Conservation (phyloP, 2,329 filamentous ascomycete species). For the Pseudogymnoascus sp. region DNA sequence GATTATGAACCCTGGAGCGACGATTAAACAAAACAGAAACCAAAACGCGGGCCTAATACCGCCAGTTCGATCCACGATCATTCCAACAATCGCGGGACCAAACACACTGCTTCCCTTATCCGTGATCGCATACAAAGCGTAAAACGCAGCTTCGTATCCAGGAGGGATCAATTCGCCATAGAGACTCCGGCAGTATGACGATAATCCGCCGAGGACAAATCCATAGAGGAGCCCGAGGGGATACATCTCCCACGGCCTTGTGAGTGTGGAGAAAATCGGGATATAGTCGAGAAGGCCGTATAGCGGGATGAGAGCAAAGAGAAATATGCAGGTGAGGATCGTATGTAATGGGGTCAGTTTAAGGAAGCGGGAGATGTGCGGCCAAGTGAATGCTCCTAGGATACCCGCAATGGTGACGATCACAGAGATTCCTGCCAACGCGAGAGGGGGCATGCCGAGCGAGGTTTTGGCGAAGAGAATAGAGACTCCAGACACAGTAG, state of each 20-base stretch:
- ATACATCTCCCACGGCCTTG: constrained; percentile 96
- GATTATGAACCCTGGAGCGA: constrained; percentile 75
- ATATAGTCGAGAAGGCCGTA: constrained; percentile 87
- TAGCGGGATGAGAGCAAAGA: constrained; percentile 88
- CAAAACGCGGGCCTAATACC: constrained; percentile 83
- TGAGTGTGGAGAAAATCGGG: constrained; percentile 75
- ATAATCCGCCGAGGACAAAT: constrained; percentile 85
- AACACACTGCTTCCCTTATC: constrained; percentile 95
- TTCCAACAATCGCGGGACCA: constrained; percentile 85
- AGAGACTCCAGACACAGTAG: constrained; percentile 88
- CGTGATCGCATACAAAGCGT: constrained; percentile 92
- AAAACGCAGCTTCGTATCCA: constrained; percentile 92
- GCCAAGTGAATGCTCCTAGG: constrained; percentile 83
- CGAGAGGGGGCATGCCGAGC: constrained; percentile 79
- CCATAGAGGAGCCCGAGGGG: constrained; percentile 85
- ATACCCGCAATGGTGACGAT: constrained; percentile 81
- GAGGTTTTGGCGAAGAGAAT: constrained; percentile 94
- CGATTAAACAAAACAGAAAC: constrained; percentile 81
- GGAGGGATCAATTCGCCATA: constrained; percentile 92
- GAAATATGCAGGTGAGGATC: constrained; percentile 78
- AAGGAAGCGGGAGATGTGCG: constrained; percentile 62
- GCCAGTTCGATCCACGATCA: constrained; percentile 77
- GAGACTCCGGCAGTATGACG: constrained; percentile 82
- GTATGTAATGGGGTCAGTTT: constrained; percentile 73
- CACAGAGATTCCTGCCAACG: constrained; percentile 85